Base-by-base conservation (phyloP, 2,329 filamentous ascomycete genomes). In the Aspergillus nomiae region DNA sequence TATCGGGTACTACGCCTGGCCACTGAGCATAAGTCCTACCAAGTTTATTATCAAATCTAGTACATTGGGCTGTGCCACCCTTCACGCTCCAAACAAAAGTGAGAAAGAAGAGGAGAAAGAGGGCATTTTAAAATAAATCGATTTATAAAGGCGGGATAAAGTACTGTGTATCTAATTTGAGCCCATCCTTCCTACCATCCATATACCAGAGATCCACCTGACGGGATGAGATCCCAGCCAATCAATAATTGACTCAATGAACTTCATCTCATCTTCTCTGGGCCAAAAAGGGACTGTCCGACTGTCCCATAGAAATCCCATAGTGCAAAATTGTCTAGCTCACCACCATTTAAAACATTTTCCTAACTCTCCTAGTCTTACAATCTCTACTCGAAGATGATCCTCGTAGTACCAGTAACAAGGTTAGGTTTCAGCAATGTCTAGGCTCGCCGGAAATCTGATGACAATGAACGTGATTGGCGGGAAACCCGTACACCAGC, bases 161-260 rank as follows among this genome's bases (percentile, higher is more conserved):
- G 14, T 16, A 36, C 34, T 24, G 2, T 24, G 21, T 24, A 24
- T 24, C 21, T 24, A 12, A 14, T 36, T 6, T 5, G 14, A 16
- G 14, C 14, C 34, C 14, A 36, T 36, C 34, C 12, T 36, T 41
- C 7, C 16, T 41, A n/a, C 5, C n/a, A 16, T 6, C 19, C 30
- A 16, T 30, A 26, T 14, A 50, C 1, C 16, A 30, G 32, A 51
- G 16, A 24, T 56, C 63, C 66, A 53, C 56, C 50, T 28, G 56
- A 57, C 68, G 63, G 70, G 62, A 67, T 67, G 62, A 59, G 58
- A 69, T 67, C 28, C 71, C 70, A 60, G 59, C 71, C 70, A 71
- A 72, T 71, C 65, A 68, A 46, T 51, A 19, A 38, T 43, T 57
- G 19, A 65, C 54, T 32, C 54, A 56, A 60, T 59, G 16, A 58